Evolutionary conservation across 202 grass and related monocot genomes (phyloP).

Genomic region (Schoenoplectus triqueter): DNA sequence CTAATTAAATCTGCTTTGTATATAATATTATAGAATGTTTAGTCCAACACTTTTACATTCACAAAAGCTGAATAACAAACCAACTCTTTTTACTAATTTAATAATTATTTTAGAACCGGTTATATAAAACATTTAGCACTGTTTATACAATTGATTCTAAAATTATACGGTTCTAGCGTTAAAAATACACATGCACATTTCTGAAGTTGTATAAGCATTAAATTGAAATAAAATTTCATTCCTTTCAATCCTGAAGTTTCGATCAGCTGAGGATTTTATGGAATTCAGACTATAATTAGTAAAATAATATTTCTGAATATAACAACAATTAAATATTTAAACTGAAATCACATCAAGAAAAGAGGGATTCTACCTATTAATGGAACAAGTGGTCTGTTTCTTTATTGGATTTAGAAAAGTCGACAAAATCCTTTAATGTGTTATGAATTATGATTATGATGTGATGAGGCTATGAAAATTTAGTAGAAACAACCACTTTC

Average conservation of each 20-base stretch:
- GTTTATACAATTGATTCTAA: no score
- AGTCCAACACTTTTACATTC: neutral
- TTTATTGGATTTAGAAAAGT: constrained; percentile 23
- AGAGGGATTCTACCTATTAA: neutral
- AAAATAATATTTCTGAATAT: neutral
- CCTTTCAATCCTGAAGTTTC: neutral
- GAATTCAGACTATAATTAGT: neutral
- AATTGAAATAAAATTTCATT: neutral
- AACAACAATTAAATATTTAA: neutral
- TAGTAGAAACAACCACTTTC: neutral
- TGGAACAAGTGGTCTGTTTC: neutral
- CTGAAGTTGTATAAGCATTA: no score
- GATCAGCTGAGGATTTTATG: neutral
- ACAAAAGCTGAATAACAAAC: no score
- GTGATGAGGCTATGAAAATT: neutral
- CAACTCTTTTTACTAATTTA: no score
- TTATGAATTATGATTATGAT: neutral
- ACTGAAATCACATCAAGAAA: neutral
- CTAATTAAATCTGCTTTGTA: no score
- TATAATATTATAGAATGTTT: neutral
- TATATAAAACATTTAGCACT: no score
- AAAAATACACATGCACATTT: no score
- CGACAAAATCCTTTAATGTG: neutral
- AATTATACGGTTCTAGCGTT: no score
- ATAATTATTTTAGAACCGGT: no score